Percentiles rank a stretch among this genome's conserved stretches.
phyloP scores from a whole-genome alignment of 495 filamentous ascomycete species.

The Aeminium ludgeri region DNA sequence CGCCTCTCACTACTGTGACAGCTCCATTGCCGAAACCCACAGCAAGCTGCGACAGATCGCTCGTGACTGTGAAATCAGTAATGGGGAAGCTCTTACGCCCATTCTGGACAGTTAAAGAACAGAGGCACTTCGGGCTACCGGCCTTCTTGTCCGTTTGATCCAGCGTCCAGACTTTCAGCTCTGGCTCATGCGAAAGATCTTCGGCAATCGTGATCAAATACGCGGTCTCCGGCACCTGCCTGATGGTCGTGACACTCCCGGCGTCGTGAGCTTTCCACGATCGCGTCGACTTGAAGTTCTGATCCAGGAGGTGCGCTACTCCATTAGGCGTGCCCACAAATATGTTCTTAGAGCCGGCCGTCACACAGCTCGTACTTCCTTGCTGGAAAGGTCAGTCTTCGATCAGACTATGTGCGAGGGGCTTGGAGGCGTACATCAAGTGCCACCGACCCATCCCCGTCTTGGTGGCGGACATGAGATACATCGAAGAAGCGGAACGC shows the following conservation, averaged over 20 bases:
- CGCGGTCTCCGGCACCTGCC: constrained; percentile 76
- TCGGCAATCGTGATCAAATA: constrained; percentile 79
- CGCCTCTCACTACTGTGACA: constrained; percentile 82
- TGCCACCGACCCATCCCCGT: constrained; percentile 46
- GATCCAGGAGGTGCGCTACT: constrained; percentile 67
- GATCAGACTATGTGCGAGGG: constrained; percentile 18
- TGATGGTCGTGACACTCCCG: constrained; percentile 79
- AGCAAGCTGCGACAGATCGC: constrained; percentile 77
- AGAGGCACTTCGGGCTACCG: constrained; percentile 69
- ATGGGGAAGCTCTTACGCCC: constrained; percentile 86
- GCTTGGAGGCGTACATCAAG: constrained; percentile 36
- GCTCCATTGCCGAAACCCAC: constrained; percentile 92
- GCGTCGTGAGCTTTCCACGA: constrained; percentile 73
- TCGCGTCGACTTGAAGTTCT: constrained; percentile 69
- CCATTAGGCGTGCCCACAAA: constrained; percentile 80
- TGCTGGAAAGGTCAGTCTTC: constrained; percentile 28
- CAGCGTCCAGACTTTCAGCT: constrained; percentile 88
- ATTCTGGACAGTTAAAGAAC: constrained; percentile 72
- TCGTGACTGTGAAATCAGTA: constrained; percentile 71
- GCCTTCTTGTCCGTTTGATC: constrained; percentile 92
- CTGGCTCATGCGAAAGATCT: constrained; percentile 68
- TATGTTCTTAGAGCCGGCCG: constrained; percentile 76
- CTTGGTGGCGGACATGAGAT: constrained; percentile 59
- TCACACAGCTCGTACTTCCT: constrained; percentile 46
- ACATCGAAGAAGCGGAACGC: constrained; percentile 98